Conservation (phyloP, 345 rosid species). For the Rhodamnia argentea region DNA sequence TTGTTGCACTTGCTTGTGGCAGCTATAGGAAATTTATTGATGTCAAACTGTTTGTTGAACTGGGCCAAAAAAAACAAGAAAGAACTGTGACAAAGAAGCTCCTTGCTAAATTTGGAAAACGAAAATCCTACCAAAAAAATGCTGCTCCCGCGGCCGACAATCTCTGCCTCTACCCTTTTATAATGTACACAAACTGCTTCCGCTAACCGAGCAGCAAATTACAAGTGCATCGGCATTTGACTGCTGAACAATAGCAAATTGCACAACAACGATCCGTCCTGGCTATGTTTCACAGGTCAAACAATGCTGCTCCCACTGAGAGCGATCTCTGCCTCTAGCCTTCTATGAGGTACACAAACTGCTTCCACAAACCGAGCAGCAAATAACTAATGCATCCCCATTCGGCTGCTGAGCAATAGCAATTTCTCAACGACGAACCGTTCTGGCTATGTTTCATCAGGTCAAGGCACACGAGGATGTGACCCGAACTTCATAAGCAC, state of each 20-base stretch:
- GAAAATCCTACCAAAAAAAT: neutral
- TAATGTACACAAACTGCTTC: neutral
- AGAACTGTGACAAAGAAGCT: neutral
- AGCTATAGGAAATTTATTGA: neutral
- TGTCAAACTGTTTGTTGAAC: neutral
- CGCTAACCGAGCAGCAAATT: neutral
- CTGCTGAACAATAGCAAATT: neutral
- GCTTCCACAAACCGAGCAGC: neutral
- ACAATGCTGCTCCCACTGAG: neutral
- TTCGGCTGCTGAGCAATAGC: neutral
- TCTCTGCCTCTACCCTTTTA: neutral
- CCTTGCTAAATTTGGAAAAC: neutral
- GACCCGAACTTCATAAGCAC: neutral
- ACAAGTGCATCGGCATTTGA: neutral
- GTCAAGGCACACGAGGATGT: neutral
- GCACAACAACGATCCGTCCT: neutral
- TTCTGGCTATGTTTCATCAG: neutral
- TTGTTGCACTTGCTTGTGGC: neutral
- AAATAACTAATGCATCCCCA: neutral
- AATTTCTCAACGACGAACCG: neutral
- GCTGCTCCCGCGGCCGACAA: neutral
- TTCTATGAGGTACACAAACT: neutral
- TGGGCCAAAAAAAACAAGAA: neutral
- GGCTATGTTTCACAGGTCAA: neutral
- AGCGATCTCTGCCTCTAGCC: neutral